Conservation (phyloP, 2,329 filamentous ascomycete species). For the Juglanconis sp. region DNA sequence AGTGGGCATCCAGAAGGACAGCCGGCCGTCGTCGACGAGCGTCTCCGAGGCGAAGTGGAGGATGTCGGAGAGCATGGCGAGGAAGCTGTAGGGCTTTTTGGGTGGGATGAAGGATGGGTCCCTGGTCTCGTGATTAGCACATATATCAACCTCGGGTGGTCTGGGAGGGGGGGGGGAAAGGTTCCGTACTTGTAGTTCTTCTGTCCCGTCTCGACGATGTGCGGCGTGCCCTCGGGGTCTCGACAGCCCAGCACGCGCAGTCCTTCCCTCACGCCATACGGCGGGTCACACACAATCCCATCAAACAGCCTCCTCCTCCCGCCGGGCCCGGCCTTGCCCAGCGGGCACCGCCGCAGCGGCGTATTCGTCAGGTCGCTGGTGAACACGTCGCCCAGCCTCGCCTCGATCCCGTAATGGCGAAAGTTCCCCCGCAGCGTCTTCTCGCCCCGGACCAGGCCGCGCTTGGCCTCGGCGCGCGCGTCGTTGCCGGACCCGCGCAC, state of each 20-base stretch:
- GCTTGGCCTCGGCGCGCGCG: conserved; percentile 38
- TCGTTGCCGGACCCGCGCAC: conserved; percentile 64
- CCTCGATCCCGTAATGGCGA: conserved; percentile 70
- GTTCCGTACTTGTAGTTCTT: conserved; percentile 66
- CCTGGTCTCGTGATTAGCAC: conserved; percentile 29
- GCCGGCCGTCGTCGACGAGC: conserved; percentile 72
- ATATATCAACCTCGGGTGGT: background rate
- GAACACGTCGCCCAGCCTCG: conserved; percentile 72
- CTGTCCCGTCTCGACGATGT: conserved; percentile 66
- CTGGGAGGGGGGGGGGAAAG: background rate
- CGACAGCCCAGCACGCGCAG: conserved; percentile 80
- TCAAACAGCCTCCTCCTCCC: conserved; percentile 60
- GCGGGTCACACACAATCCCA: conserved; percentile 91
- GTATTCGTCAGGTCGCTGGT: conserved; percentile 85
- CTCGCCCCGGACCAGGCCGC: conserved; percentile 27
- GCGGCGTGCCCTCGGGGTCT: conserved; percentile 58
- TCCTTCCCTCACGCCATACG: conserved; percentile 92
- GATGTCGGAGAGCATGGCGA: conserved; percentile 86
- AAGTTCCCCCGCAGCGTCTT: conserved; percentile 68
- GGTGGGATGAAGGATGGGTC: conserved; percentile 74
- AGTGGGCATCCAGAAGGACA: conserved; percentile 98
- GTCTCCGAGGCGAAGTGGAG: conserved; percentile 75
- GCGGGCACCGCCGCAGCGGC: conserved; percentile 56
- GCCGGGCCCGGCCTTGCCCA: conserved; percentile 24
- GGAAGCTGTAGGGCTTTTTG: conserved; percentile 88